Percentiles rank a stretch among this genome's conserved stretches.
Evolutionary conservation across 495 filamentous ascomycete genomes (phyloP).

Genomic region (Cenococcum geophilum): DNA sequence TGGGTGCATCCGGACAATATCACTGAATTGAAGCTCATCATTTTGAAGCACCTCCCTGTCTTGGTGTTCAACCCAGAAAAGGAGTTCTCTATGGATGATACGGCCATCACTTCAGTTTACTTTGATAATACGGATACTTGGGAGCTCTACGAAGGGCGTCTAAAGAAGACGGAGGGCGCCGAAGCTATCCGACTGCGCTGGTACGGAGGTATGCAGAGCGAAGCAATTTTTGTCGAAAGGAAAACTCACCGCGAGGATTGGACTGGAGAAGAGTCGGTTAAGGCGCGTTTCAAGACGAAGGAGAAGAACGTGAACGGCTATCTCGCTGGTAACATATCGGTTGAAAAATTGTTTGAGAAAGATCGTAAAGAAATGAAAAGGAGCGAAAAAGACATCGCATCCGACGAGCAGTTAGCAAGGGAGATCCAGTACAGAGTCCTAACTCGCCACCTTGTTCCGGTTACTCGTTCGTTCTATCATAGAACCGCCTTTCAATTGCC

Average conservation of each 20-base stretch:
- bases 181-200: slow-evolving; percentile 94
- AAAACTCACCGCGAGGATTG: slow-evolving; percentile 99
- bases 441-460: slow-evolving; percentile 73
- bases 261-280: slow-evolving; percentile 98
- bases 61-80: slow-evolving; percentile 97
- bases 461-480: slow-evolving; percentile 92
- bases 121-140: slow-evolving; percentile 91
- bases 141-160: slow-evolving; percentile 84
- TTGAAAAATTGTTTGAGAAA: slow-evolving; percentile 84
- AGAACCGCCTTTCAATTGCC: slow-evolving; percentile 96
- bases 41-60: slow-evolving; percentile 95
- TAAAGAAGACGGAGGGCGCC: slow-evolving; percentile 97
- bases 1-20: slow-evolving; percentile 99
- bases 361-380: slow-evolving; percentile 89
- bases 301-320: slow-evolving; percentile 96
- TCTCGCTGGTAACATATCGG: slow-evolving; percentile 70
- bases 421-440: slow-evolving; percentile 92
- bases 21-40: slow-evolving; percentile 93
- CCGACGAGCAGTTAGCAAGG: slow-evolving; percentile 79
- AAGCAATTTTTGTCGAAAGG: slow-evolving; percentile 93
- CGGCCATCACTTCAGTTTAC: slow-evolving; percentile 96
- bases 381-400: slow-evolving; percentile 76
- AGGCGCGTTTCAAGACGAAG: slow-evolving; percentile 89
- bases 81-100: slow-evolving; percentile 83
- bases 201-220: slow-evolving; percentile 93